Conservation (phyloP, 768 basidiomycete species). For the Lentinus tigrinus region DNA sequence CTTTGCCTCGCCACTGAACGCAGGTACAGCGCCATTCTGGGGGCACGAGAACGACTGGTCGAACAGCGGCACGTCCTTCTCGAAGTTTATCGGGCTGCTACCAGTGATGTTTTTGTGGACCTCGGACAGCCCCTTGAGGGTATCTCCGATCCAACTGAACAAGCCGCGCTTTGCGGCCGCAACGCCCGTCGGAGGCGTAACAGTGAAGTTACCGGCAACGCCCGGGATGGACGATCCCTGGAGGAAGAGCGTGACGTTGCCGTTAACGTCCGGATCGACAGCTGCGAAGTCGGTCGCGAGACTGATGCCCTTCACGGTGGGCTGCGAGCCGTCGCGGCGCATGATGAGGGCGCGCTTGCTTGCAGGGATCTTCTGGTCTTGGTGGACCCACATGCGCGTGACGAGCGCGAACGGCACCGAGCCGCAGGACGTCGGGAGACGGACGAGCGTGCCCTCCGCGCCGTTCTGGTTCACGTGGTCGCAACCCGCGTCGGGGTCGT, state of each 20-base stretch:
- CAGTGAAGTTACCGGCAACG: conserved; percentile 11
- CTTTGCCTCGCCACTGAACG: conserved; percentile 20
- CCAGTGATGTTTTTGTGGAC: conserved; percentile 20
- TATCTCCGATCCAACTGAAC: conserved; percentile 3
- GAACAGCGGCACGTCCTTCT: conserved; percentile 21
- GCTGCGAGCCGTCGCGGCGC: conserved; percentile 34
- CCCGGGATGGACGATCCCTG: conserved; percentile 9
- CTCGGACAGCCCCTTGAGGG: conserved; percentile 1
- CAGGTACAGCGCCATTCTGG: conserved; percentile 12
- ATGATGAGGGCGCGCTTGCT: conserved; percentile 28
- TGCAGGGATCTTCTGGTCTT: conserved; percentile 42
- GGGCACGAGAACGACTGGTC: conserved; percentile 21
- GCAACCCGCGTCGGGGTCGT: conserved; percentile 32
- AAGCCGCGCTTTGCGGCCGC: conserved; percentile 11
- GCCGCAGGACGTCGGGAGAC: conserved; percentile 41
- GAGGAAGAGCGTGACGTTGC: conserved; percentile 14
- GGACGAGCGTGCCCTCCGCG: conserved; percentile 50
- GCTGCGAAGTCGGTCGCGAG: conserved; percentile 40
- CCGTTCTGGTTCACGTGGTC: conserved; percentile 39
- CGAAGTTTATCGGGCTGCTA: conserved; percentile 18
- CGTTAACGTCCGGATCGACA: conserved; percentile 23
- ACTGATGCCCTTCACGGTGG: conserved; percentile 38
- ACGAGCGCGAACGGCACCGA: conserved; percentile 29
- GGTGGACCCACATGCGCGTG: conserved; percentile 29
- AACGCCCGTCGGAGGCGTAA: neutral